A percentile compares a stretch with the other conserved stretches of the same genome.
Evolutionary conservation across 2,329 filamentous ascomycete species (phyloP).

Genomic region (Colletotrichum scovillei): DNA sequence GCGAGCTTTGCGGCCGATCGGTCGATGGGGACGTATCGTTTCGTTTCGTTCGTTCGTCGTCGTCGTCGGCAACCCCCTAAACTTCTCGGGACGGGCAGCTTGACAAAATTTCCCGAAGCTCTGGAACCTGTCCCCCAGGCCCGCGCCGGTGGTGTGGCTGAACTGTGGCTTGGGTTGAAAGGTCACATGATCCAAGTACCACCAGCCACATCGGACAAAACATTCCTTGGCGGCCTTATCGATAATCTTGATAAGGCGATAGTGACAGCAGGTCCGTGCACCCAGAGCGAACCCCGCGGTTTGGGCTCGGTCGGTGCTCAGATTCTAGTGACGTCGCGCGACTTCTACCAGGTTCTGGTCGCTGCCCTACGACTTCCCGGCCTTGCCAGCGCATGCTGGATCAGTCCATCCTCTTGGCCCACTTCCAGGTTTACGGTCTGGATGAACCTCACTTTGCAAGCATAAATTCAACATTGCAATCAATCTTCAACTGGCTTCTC

Average conservation of each 20-base stretch:
- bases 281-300: conserved; percentile 30
- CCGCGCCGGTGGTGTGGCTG: conserved; percentile 29
- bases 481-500: neutral
- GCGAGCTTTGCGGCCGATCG: conserved; percentile 14
- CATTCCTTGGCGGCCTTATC: neutral
- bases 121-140: conserved; percentile 6
- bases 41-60: conserved; percentile 23
- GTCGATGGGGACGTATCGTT: neutral
- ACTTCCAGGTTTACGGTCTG: conserved; percentile 29
- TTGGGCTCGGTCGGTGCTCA: conserved; percentile 22
- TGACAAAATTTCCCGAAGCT: conserved; percentile 37
- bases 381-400: conserved; percentile 22
- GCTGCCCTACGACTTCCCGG: conserved; percentile 37
- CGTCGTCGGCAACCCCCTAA: conserved; percentile 18
- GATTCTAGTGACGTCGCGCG: conserved; percentile 41
- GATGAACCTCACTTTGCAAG: conserved; percentile 8
- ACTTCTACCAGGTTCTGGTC: conserved; percentile 40
- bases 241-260: neutral
- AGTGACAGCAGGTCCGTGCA: neutral
- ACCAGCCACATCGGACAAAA: neutral
- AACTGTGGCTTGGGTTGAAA: neutral
- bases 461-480: conserved; percentile 26
- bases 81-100: neutral
- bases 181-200: neutral
- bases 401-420: conserved; percentile 32